Evolutionary conservation across 2,329 filamentous ascomycete genomes (phyloP).

Genomic region (Intubia oerlemansii): DNA sequence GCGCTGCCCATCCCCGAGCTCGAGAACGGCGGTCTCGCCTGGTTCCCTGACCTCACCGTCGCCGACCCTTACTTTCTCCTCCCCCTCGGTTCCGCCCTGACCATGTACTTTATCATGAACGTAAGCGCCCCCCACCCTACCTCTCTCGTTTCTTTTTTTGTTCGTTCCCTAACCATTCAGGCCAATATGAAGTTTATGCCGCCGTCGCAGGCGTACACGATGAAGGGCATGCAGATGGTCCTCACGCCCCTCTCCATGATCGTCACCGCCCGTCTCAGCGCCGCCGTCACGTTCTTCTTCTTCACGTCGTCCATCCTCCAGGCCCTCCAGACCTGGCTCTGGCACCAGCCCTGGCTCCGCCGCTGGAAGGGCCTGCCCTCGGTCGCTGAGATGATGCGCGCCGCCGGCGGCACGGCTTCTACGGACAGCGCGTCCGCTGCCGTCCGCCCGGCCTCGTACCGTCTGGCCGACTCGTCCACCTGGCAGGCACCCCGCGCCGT

Average conservation of each 20-base stretch:
- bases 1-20: slow-evolving; percentile 62
- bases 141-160: too few species aligned
- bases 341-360: slow-evolving; percentile 20
- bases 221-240: slow-evolving; percentile 15
- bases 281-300: slow-evolving; percentile 43
- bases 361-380: slow-evolving; percentile 16
- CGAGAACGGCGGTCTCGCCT: slow-evolving; percentile 46
- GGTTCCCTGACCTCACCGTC: slow-evolving; percentile 59
- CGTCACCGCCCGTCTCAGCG: slow-evolving; percentile 24
- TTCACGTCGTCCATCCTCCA: slow-evolving; percentile 18
- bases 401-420: slow-evolving; percentile 1
- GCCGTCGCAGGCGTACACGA: slow-evolving; percentile 14
- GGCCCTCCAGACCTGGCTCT: slow-evolving; percentile 20
- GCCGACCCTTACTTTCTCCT: slow-evolving; percentile 61
- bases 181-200: slow-evolving; percentile 14
- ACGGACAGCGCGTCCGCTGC: neutral
- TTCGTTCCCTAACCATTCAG: too few species aligned
- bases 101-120: slow-evolving; percentile 25
- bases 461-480: slow-evolving; percentile 5
- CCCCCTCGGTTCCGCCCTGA: slow-evolving; percentile 35
- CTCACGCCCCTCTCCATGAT: slow-evolving; percentile 13
- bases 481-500: slow-evolving; percentile 15
- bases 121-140: too few species aligned
- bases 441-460: slow-evolving; percentile 2
- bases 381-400: slow-evolving; percentile 7